Evolutionary conservation across 345 rosid species (phyloP).

Genomic region (Theobroma cacao): DNA sequence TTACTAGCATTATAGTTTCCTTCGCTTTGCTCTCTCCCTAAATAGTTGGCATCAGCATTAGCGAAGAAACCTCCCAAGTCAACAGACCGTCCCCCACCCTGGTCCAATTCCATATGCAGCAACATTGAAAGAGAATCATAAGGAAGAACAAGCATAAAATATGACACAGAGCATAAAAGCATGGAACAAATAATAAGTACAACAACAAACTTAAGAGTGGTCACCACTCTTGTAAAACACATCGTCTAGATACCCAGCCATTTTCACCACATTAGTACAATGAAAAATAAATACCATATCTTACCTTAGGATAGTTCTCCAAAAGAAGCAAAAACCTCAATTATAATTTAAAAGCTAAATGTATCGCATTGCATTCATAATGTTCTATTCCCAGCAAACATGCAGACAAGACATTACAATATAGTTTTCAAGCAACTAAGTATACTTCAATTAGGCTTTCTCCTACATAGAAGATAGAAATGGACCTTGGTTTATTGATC

Average conservation of each 20-base stretch:
- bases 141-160: not conserved
- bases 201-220: not conserved
- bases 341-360: not conserved
- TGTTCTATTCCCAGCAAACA: not conserved
- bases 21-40: conserved; percentile 44
- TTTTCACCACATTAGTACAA: not conserved
- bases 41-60: conserved; percentile 57
- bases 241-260: not conserved
- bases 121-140: conserved; percentile 10
- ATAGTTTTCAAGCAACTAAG: not conserved
- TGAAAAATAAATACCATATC: not conserved
- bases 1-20: conserved; percentile 40
- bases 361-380: not conserved
- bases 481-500: not conserved
- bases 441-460: not conserved
- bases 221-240: not conserved
- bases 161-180: not conserved
- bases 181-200: not conserved
- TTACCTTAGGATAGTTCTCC: not conserved
- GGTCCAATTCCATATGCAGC: conserved; percentile 27
- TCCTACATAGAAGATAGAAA: not conserved
- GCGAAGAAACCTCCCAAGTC: conserved; percentile 85
- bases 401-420: not conserved
- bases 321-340: not conserved
- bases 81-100: conserved; percentile 63